phyloP scores from a whole-genome alignment of 768 basidiomycete genomes.

The Flagelloscypha sp. region DNA sequence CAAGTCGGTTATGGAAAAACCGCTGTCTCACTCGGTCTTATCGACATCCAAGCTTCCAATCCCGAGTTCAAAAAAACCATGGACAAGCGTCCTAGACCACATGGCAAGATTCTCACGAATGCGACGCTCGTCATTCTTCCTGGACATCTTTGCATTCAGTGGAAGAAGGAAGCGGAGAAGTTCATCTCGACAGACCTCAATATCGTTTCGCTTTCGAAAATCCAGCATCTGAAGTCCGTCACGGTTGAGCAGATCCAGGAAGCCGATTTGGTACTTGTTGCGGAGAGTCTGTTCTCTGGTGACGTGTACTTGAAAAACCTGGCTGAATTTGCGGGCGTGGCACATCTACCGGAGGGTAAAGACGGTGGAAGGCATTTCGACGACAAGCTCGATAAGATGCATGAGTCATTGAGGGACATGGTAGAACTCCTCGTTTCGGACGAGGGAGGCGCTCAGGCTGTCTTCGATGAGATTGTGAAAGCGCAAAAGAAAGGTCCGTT shows the following conservation, averaged over 20 bases:
- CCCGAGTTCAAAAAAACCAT: slow-evolving; percentile 45
- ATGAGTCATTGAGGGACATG: slow-evolving; percentile 53
- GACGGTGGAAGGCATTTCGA: slow-evolving; percentile 90
- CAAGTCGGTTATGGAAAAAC: slow-evolving; percentile 98
- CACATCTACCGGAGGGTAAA: slow-evolving; percentile 60
- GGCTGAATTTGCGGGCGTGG: slow-evolving; percentile 57
- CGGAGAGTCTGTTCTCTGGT: slow-evolving; percentile 81
- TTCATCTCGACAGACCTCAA: slow-evolving; percentile 62
- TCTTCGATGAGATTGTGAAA: slow-evolving; percentile 56
- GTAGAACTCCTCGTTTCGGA: slow-evolving; percentile 60
- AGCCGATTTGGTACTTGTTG: slow-evolving; percentile 81
- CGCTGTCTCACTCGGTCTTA: slow-evolving; percentile 84
- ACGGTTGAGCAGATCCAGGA: slow-evolving; percentile 69
- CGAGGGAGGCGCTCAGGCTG: slow-evolving; percentile 54
- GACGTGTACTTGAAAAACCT: slow-evolving; percentile 70
- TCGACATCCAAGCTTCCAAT: slow-evolving; percentile 58
- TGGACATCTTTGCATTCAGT: slow-evolving; percentile 83
- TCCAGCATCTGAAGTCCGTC: slow-evolving; percentile 59
- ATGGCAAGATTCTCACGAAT: slow-evolving; percentile 69
- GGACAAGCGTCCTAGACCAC: slow-evolving; percentile 24
- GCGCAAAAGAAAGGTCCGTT: slow-evolving; percentile 51
- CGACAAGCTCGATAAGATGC: slow-evolving; percentile 60
- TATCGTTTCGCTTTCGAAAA: slow-evolving; percentile 59
- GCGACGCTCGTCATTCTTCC: slow-evolving; percentile 84
- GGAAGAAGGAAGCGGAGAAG: slow-evolving; percentile 79